Evolutionary conservation across 1,139 yeast genomes (phyloP), one percentile per base, ranked within the genome.

Genomic region (Debaryomyces coudertii): DNA sequence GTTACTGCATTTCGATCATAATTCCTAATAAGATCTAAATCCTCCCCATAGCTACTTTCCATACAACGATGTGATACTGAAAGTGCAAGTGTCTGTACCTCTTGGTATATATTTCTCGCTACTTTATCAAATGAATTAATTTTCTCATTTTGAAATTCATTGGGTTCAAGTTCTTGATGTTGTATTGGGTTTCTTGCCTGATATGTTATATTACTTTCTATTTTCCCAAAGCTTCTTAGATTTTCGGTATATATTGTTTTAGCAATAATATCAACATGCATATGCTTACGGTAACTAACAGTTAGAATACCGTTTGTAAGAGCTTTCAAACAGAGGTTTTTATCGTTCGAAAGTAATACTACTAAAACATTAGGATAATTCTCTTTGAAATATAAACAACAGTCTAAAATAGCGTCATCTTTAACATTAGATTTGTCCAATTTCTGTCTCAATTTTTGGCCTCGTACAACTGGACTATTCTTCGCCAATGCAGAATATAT

Each of bases 331-430:
- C 97, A 89, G 16, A 92, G 69, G 60, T 90, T 90, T 54, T 84
- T 85, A 61, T 92, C 98, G 61, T 90, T 87, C 0, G 96, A 85
- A 44, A 90, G 57, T 27, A 88, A 63, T 4, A 90, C 77, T 4
- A 85, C 85, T 42, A 89, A 68, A 36, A 75, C 69, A 14, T 60
- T 50, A 11, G 74, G 61, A 61, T 63, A 49, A 45, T 61, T 60
- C 18, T 72, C 63, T 50, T 78, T 74, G 49, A 84, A 83, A 58
- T 77, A 90, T 24, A 86, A 57, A 56, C 96, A 87, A 60, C 97
- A 90, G 63, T 92, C 97, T 30, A 90, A 65, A 50, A 92, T 90
- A 0, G 96, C 78, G 56, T 90, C 96, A 61, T 92, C 98, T 47
- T 87, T 85, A 0, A 50, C 51, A 1, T 82, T 62, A 5, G 60